Conservation (phyloP, 495 filamentous ascomycete species). For the Pyrenula massariospora region DNA sequence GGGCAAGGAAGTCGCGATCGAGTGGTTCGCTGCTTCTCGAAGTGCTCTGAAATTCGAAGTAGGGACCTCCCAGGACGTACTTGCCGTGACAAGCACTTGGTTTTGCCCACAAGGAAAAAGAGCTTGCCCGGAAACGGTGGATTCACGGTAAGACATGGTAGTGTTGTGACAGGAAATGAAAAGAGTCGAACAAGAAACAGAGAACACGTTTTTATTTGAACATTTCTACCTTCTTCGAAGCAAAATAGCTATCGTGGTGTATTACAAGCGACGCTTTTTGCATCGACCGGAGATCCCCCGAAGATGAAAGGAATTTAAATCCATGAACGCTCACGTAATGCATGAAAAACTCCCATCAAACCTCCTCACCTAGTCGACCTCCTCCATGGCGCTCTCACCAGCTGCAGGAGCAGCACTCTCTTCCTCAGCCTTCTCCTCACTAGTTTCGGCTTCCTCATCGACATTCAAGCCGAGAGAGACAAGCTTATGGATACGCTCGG, state of each 20-base stretch:
- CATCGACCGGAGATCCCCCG: not conserved
- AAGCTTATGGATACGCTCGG: constrained; percentile 98
- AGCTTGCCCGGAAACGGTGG: too few relatives aligned
- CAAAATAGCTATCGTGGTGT: not conserved
- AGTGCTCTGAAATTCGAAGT: too few relatives aligned
- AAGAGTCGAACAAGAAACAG: too few relatives aligned
- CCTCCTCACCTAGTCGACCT: constrained; percentile 50
- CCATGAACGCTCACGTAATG: not conserved
- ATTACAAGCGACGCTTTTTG: not conserved
- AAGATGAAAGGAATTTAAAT: not conserved
- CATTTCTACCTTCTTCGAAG: not conserved
- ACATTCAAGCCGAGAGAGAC: constrained; percentile 93
- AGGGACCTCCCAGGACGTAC: too few relatives aligned
- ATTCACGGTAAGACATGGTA: too few relatives aligned
- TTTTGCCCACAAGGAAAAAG: too few relatives aligned
- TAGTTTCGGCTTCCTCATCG: constrained; percentile 76
- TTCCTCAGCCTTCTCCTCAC: constrained; percentile 48
- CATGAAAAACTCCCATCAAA: not conserved
- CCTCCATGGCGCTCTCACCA: constrained; percentile 61
- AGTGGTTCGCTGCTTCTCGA: too few relatives aligned
- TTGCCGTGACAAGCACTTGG: too few relatives aligned
- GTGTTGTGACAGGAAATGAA: too few relatives aligned
- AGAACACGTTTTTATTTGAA: not conserved
- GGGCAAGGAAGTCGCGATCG: too few relatives aligned
- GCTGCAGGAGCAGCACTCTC: constrained; percentile 44